A percentile compares a stretch with the other conserved stretches of the same genome.
These are phyloP conservation scores for Rhododendron ovatum DNA, from an alignment of 148 eudicot genomes.

Conservation along the genomic window DNA sequence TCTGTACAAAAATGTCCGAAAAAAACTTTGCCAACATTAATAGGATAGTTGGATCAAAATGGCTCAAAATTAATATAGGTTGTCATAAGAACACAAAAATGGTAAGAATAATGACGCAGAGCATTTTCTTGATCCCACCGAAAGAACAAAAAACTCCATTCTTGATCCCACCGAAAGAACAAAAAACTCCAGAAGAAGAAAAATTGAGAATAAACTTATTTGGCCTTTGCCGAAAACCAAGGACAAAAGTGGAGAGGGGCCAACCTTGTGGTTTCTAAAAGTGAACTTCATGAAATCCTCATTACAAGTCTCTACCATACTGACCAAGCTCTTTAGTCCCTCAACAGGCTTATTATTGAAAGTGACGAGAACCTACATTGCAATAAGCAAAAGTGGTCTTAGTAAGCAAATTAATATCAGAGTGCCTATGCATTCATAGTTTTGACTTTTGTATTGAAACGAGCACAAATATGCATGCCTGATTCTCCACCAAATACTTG, in stretches of 20 bases:
- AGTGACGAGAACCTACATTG: constrained; percentile 25
- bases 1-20: not conserved
- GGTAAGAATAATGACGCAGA: not conserved
- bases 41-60: not conserved
- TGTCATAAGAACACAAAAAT: not conserved
- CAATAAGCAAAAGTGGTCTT: not conserved
- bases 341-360: constrained; percentile 40
- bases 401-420: not conserved
- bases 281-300: constrained; percentile 37
- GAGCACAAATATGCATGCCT: not conserved
- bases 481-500: not conserved
- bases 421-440: not conserved
- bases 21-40: not conserved
- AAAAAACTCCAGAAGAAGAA: not conserved
- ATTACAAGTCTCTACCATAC: constrained; percentile 30
- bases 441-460: not conserved
- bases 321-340: constrained; percentile 35
- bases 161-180: not conserved
- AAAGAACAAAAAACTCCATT: not conserved
- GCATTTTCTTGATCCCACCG: not conserved
- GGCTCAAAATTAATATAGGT: not conserved
- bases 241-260: not conserved
- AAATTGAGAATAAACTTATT: not conserved
- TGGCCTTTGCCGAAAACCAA: not conserved
- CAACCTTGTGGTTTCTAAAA: constrained; percentile 31